These are phyloP conservation scores for Herpetospermum pedunculosum DNA, from an alignment of 306 rosid species.

Conservation along the genomic window DNA sequence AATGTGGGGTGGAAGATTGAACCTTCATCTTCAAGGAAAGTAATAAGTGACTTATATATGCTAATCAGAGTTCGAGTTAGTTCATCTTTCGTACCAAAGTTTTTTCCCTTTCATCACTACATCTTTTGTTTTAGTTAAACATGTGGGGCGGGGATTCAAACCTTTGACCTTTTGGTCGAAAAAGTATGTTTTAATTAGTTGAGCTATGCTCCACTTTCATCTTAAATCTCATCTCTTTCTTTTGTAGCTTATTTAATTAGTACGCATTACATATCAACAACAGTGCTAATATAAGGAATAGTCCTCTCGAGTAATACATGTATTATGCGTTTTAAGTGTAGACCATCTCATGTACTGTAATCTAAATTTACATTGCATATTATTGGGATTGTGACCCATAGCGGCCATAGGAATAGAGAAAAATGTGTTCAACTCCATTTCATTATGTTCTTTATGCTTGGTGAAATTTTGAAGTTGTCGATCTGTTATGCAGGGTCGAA, in stretches of 20 bases:
- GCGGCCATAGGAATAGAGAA: not conserved
- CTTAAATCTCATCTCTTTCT: not conserved
- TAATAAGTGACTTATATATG: not conserved
- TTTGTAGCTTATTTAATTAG: not conserved
- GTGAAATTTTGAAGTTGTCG: not conserved
- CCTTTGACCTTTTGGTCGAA: no score
- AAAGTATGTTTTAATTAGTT: no score
- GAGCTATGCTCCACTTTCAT: no score
- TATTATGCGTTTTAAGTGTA: no score
- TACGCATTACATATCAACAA: not conserved
- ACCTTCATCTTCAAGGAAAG: not conserved
- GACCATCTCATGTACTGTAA: not conserved
- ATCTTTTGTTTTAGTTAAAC: no score
- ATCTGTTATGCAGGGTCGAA: constrained; percentile 62
- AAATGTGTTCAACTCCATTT: not conserved
- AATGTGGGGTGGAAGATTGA: no score
- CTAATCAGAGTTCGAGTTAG: not conserved
- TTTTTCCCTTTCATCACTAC: no score
- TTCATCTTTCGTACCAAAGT: no score
- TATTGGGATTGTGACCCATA: not conserved
- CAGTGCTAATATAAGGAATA: not conserved
- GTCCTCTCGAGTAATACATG: no score
- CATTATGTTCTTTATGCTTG: not conserved
- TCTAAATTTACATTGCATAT: not conserved
- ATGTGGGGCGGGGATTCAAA: no score